Conservation (phyloP, 495 filamentous ascomycete species). For the Hyaloscypha finlandica region DNA sequence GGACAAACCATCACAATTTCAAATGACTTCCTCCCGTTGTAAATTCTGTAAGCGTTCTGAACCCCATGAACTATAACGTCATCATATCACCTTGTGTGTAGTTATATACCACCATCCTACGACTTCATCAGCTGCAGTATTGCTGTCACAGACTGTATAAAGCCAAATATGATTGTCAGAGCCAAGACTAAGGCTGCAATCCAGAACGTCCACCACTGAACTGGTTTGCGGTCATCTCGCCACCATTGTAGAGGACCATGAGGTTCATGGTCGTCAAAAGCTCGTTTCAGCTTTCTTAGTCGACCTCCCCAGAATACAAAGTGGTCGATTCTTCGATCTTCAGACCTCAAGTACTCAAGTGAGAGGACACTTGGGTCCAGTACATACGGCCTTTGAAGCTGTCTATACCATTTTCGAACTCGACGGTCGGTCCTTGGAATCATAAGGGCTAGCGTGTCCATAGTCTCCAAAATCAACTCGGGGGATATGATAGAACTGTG, state of each 20-base stretch:
- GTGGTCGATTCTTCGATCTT: conserved; percentile 16
- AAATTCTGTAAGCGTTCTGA: too few species aligned
- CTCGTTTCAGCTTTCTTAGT: conserved; percentile 23
- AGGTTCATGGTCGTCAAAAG: conserved; percentile 31
- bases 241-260: conserved; percentile 29
- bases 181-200: conserved; percentile 31
- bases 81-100: too few species aligned
- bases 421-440: conserved; percentile 38
- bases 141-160: conserved; percentile 31
- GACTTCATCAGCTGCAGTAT: conserved; percentile 1
- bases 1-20: too few species aligned
- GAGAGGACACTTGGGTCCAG: conserved; percentile 1
- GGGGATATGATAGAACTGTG: background rate
- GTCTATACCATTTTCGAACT: background rate
- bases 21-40: too few species aligned
- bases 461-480: conserved; percentile 37
- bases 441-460: conserved; percentile 45
- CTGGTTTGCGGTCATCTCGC: conserved; percentile 30
- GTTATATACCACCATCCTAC: background rate
- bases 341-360: background rate
- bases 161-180: conserved; percentile 35
- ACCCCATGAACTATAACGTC: too few species aligned
- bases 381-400: background rate
- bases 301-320: conserved; percentile 30
- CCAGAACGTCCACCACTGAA: conserved; percentile 39